Percentiles rank a stretch among this genome's conserved stretches.
These are phyloP conservation scores for Yamadazyma kanchanaburiensis DNA, from an alignment of 1,139 yeast species.

Conservation along the genomic window DNA sequence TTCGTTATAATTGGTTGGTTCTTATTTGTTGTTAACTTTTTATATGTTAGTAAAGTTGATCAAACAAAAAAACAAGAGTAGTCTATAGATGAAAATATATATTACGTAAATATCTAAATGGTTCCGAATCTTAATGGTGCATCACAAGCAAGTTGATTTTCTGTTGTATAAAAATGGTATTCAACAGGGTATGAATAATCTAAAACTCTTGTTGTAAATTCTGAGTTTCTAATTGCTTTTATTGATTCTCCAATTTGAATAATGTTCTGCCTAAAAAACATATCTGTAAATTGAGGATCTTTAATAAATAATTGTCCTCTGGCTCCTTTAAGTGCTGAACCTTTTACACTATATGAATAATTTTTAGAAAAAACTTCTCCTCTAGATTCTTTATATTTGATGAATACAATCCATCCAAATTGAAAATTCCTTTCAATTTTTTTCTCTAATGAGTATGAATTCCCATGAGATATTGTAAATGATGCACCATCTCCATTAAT, in stretches of 20 bases:
- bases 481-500: conserved; percentile 14
- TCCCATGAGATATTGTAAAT: conserved; percentile 8
- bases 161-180: conserved; percentile 9
- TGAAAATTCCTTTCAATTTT: conserved; percentile 5
- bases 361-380: conserved; percentile 1
- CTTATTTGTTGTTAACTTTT: conserved; percentile 64
- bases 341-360: conserved; percentile 7
- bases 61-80: conserved; percentile 29
- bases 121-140: conserved; percentile 1
- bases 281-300: conserved; percentile 8
- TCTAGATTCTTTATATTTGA: conserved; percentile 3
- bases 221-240: conserved; percentile 2
- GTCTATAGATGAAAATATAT: no score
- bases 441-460: conserved; percentile 4
- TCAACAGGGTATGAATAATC: conserved; percentile 8
- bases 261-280: conserved; percentile 7
- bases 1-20: conserved; percentile 77
- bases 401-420: conserved; percentile 5
- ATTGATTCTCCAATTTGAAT: conserved; percentile 4
- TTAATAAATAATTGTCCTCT: conserved; percentile 12
- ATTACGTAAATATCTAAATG: no score
- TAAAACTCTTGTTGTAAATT: conserved; percentile 2
- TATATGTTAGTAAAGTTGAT: conserved; percentile 41
- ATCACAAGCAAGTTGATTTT: conserved; percentile 6
- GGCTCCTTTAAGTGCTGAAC: conserved; percentile 10